A percentile compares a stretch with the other conserved stretches of the same genome.
Evolutionary conservation across 2,329 filamentous ascomycete genomes (phyloP).

Genomic region (Fusarium tricinctum): DNA sequence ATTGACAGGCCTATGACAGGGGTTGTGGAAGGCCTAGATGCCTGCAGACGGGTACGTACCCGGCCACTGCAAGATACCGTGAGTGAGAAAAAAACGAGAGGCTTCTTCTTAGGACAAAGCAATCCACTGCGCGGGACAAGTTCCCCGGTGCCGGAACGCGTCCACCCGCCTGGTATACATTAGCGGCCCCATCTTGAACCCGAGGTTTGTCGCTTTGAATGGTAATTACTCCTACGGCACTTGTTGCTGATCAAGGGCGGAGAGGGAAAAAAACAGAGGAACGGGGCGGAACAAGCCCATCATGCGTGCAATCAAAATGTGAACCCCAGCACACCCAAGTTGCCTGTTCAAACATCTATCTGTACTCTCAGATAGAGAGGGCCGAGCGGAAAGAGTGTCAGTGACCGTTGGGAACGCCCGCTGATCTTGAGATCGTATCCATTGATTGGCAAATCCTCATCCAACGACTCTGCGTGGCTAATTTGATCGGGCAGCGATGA

Average conservation of each 20-base stretch:
- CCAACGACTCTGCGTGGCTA: constrained; percentile 7
- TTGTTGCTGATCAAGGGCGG: constrained; percentile 6
- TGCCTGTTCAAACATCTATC: background rate
- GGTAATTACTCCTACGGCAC: background rate
- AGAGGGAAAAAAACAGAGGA: background rate
- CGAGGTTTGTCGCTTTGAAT: constrained; percentile 10
- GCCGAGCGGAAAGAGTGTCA: constrained; percentile 15
- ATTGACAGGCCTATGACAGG: constrained; percentile 36
- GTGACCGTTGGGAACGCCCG: constrained; percentile 34
- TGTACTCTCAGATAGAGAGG: constrained; percentile 1
- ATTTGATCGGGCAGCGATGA: constrained; percentile 35
- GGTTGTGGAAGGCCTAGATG: constrained; percentile 20
- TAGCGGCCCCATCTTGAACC: constrained; percentile 31
- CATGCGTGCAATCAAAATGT: background rate
- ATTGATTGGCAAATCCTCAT: constrained; percentile 26
- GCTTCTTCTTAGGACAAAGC: constrained; percentile 13
- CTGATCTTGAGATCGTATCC: constrained; percentile 9
- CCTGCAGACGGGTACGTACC: constrained; percentile 26
- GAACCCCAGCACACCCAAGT: background rate
- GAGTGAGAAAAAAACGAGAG: constrained; percentile 11
- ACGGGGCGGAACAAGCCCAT: constrained; percentile 4
- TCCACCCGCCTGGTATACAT: constrained; percentile 28
- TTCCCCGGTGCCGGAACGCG: constrained; percentile 38
- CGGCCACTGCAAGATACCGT: constrained; percentile 26
- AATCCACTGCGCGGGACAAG: constrained; percentile 28